Evolutionary conservation across 202 grass and related monocot genomes (phyloP), one percentile per base, ranked within the genome.

Genomic region (Schoenoplectus tabernaemontani): DNA sequence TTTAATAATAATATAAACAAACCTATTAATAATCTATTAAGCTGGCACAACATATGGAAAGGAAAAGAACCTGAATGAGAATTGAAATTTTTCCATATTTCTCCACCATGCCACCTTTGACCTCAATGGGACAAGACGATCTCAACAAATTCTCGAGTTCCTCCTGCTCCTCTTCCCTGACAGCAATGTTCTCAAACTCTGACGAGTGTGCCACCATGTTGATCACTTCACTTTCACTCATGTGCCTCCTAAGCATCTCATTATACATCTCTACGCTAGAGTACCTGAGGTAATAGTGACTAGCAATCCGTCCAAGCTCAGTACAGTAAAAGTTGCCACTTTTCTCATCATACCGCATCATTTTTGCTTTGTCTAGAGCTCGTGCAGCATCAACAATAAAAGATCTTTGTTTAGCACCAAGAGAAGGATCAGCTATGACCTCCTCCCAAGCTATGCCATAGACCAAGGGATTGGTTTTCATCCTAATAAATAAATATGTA

Each of bases 281-380:
- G 85, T 97, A 97, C 84, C 91, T 87, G 88, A 97, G 91, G 64
- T 97, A 97, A 85, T 92, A 97, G 64, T 94, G 95, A 74, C 95
- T 97, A 56, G 95, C 91, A 78, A 94, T 97, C 57, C 91, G 87
- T 63, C 95, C 95, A 74, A 97, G 95, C 82, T 97, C 95, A 24
- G 95, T 97, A 85, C 95, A 97, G 88, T 97, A 97, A 77, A 97
- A 97, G 78, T 97, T 97, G 50, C 95, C 89, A 33, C 95, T 97
- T 75, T 97, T 97, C 78, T 97, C 95, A 75, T 97, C 95, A 28
- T 90, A 97, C 20, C 95, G 86, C 95, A 97, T 94, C 95, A 97
- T 97, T 84, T 97, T 97, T 71, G 91, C 95, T 82, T 94, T 93
- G 84, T 97, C 95, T 78, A 97, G 87, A 5, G 91, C 61, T 83